A percentile compares a stretch with the other conserved stretches of the same genome.
Evolutionary conservation across 305 asterid species (phyloP).

Genomic region (Fraxinus velutina): DNA sequence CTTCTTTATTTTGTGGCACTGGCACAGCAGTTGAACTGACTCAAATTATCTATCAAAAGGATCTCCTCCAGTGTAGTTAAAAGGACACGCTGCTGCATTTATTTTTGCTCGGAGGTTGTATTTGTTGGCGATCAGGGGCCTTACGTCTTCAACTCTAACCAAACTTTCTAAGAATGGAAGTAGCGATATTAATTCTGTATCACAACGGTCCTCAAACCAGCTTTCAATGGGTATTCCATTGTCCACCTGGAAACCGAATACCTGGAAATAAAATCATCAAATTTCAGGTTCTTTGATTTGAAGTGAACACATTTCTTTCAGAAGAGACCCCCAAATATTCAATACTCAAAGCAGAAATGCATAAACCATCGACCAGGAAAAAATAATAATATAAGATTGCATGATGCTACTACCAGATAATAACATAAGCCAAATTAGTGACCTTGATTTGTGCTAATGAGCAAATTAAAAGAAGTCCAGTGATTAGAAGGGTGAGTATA

Average conservation of each 20-base stretch:
- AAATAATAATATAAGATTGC: background rate
- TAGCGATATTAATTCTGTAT: slow-evolving; percentile 53
- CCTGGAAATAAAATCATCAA: slow-evolving; percentile 42
- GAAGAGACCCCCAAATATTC: background rate
- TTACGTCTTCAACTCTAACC: slow-evolving; percentile 72
- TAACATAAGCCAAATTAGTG: background rate
- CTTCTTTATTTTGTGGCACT: background rate
- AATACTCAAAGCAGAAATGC: background rate
- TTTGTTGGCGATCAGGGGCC: slow-evolving; percentile 68
- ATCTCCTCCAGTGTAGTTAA: slow-evolving; percentile 38
- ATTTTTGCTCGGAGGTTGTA: slow-evolving; percentile 71
- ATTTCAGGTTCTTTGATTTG: background rate
- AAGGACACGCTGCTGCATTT: slow-evolving; percentile 68
- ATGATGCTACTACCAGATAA: background rate
- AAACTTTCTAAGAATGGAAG: slow-evolving; percentile 87
- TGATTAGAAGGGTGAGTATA: background rate
- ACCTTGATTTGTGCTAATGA: background rate
- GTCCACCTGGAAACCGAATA: slow-evolving; percentile 97
- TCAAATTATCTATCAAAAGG: slow-evolving; percentile 40
- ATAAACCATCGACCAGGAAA: background rate
- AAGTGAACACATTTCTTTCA: background rate
- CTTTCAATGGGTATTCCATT: slow-evolving; percentile 95
- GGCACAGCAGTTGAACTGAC: background rate
- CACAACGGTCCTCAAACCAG: slow-evolving; percentile 87
- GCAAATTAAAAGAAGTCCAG: background rate